Percentiles rank a stretch among this genome's conserved stretches.
Conservation (phyloP, 768 basidiomycete genomes). For the Mycena belliarum region DNA sequence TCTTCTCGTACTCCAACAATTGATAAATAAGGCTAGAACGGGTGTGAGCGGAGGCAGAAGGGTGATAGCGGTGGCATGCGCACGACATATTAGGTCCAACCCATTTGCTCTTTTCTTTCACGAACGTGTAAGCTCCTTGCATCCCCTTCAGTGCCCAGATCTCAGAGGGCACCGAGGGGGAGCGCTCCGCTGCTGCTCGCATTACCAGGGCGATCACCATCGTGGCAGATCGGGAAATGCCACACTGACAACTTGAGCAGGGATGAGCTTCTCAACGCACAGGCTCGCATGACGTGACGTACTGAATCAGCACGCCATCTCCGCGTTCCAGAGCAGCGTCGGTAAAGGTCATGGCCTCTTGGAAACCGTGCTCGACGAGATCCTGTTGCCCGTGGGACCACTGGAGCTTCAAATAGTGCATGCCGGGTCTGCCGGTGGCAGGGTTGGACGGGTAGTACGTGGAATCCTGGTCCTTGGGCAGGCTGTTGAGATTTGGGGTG, state of each 20-base stretch:
- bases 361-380: constrained; percentile 78
- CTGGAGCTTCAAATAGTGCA: constrained; percentile 86
- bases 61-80: constrained; percentile 40
- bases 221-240: constrained; percentile 89
- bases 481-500: constrained; percentile 60
- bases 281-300: constrained; percentile 42
- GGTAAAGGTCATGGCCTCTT: constrained; percentile 76
- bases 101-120: constrained; percentile 86
- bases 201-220: constrained; percentile 90
- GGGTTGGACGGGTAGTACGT: constrained; percentile 71
- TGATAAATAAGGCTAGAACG: constrained; percentile 83
- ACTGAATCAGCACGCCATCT: constrained; percentile 86
- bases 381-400: constrained; percentile 97
- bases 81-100: constrained; percentile 95
- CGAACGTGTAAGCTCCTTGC: constrained; percentile 88
- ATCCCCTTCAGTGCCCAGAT: constrained; percentile 82
- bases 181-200: constrained; percentile 79
- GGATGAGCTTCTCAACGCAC: constrained; percentile 24
- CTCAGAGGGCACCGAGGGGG: constrained; percentile 67
- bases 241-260: constrained; percentile 82
- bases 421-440: constrained; percentile 67
- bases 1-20: constrained; percentile 87
- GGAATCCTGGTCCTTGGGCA: constrained; percentile 37
- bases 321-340: constrained; percentile 75
- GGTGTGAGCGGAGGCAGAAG: constrained; percentile 8